These are phyloP conservation scores for Ophiocordyceps camponoti-saundersi DNA, from an alignment of 2,329 filamentous ascomycete species.

Conservation along the genomic window DNA sequence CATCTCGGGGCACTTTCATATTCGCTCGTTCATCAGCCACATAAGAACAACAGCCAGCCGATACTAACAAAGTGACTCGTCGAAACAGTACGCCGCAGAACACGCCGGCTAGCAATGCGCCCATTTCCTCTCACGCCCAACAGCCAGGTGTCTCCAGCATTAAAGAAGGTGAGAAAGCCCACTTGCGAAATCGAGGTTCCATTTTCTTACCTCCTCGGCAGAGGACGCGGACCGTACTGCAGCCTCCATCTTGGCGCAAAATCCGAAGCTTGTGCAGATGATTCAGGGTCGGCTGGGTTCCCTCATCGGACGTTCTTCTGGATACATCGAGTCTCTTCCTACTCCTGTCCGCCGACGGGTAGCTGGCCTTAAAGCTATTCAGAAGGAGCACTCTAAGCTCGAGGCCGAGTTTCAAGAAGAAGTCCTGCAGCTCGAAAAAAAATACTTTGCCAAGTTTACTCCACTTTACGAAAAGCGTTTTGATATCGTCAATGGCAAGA, in stretches of 20 bases:
- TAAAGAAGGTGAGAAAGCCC: conserved; percentile 65
- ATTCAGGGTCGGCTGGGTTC: conserved; percentile 92
- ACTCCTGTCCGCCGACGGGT: conserved; percentile 81
- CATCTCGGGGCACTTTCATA: too few relatives aligned
- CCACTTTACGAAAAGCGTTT: conserved; percentile 93
- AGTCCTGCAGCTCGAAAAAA: conserved; percentile 95
- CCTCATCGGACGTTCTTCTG: conserved; percentile 86
- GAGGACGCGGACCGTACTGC: conserved; percentile 81
- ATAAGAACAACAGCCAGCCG: too few relatives aligned
- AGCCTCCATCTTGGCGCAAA: conserved; percentile 86
- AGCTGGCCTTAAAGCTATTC: conserved; percentile 88
- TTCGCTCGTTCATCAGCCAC: too few relatives aligned
- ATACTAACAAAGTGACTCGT: conserved; percentile 18
- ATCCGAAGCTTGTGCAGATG: conserved; percentile 89
- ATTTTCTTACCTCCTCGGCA: conserved; percentile 19
- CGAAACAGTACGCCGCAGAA: conserved; percentile 88
- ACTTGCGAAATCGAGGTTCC: conserved; percentile 3
- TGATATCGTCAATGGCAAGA: conserved; percentile 72
- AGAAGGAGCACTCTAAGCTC: conserved; percentile 96
- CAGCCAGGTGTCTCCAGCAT: conserved; percentile 89
- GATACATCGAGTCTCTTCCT: conserved; percentile 94
- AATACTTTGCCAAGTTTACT: conserved; percentile 98
- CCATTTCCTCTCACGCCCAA: conserved; percentile 93
- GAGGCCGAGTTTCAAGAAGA: conserved; percentile 98
- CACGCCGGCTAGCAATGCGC: conserved; percentile 86